Evolutionary conservation across 1,284 basidiomycete genomes (phyloP).

Genomic region (Tylopilus sp.): DNA sequence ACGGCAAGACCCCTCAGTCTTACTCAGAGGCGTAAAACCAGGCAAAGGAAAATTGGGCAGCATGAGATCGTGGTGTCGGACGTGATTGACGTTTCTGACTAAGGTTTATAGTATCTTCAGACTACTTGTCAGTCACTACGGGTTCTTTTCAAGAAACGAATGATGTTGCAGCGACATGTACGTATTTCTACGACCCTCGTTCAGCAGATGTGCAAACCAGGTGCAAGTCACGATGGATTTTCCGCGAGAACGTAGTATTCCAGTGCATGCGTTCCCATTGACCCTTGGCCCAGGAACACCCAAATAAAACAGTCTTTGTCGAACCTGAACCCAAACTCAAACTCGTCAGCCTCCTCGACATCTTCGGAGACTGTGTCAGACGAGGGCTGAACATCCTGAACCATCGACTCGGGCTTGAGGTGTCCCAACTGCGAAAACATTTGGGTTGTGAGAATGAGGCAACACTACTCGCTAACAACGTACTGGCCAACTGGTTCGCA

Average conservation of each 20-base stretch:
- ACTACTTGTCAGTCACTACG: neutral
- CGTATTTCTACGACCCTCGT: neutral
- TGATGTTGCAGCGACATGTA: neutral
- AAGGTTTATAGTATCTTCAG: slow-evolving; percentile 3
- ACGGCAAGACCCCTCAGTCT: neutral
- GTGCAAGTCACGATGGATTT: neutral
- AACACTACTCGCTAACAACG: no score
- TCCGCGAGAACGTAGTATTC: no score
- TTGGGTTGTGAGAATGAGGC: no score
- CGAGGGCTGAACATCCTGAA: neutral
- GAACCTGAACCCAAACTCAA: no score
- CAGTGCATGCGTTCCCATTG: no score
- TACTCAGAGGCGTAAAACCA: slow-evolving; percentile 10
- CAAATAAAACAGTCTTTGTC: no score
- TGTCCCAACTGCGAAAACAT: neutral
- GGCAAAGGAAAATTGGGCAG: neutral
- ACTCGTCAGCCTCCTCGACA: neutral
- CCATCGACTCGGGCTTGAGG: neutral
- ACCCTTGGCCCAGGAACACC: no score
- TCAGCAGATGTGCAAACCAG: neutral
- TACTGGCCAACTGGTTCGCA: no score
- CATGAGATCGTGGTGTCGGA: slow-evolving; percentile 25
- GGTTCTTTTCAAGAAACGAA: neutral
- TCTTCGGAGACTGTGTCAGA: neutral
- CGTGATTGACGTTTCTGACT: slow-evolving; percentile 33